Conservation (phyloP, 371 early-diverging fungal genomes). For the Syncephalastrum contaminatum region DNA sequence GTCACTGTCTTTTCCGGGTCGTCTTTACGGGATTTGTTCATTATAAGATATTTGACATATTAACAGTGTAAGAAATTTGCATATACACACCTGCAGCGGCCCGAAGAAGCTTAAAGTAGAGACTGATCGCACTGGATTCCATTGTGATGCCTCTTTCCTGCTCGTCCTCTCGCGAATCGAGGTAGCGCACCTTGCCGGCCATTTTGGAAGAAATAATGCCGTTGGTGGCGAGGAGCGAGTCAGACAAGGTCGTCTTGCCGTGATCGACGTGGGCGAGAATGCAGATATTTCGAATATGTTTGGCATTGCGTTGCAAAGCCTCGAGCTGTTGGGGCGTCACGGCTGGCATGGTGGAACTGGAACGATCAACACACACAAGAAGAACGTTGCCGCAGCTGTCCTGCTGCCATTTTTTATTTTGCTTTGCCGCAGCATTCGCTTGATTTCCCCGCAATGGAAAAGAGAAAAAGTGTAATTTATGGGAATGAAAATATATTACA, state of each 20-base stretch:
- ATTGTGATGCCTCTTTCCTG: slow-evolving; percentile 99
- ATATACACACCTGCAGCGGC: slow-evolving; percentile 22
- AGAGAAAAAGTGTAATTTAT: too few species aligned
- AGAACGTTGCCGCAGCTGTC: too few species aligned
- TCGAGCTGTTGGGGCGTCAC: slow-evolving; percentile 61
- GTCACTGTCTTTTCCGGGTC: slow-evolving; percentile 22
- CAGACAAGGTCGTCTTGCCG: slow-evolving; percentile 99
- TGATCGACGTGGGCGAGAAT: slow-evolving; percentile 98
- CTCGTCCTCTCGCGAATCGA: slow-evolving; percentile 99
- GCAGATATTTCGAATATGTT: slow-evolving; percentile 91
- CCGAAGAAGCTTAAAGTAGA: slow-evolving; percentile 79
- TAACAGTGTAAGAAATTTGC: slow-evolving; percentile 2
- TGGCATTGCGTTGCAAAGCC: slow-evolving; percentile 60
- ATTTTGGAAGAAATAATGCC: slow-evolving; percentile 96
- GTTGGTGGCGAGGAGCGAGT: slow-evolving; percentile 95
- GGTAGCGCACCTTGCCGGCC: slow-evolving; percentile 98
- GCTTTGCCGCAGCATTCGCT: too few species aligned
- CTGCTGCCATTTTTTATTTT: too few species aligned
- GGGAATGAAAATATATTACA: too few species aligned
- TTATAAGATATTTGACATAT: neutral
- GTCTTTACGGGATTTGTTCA: neutral
- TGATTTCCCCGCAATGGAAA: too few species aligned
- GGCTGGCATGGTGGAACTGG: slow-evolving; percentile 52
- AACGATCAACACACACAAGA: too few species aligned
- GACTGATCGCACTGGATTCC: slow-evolving; percentile 96